A percentile compares a stretch with the other conserved stretches of the same genome.
Conservation (phyloP, 2,329 filamentous ascomycete genomes). For the Penicillium italicum region DNA sequence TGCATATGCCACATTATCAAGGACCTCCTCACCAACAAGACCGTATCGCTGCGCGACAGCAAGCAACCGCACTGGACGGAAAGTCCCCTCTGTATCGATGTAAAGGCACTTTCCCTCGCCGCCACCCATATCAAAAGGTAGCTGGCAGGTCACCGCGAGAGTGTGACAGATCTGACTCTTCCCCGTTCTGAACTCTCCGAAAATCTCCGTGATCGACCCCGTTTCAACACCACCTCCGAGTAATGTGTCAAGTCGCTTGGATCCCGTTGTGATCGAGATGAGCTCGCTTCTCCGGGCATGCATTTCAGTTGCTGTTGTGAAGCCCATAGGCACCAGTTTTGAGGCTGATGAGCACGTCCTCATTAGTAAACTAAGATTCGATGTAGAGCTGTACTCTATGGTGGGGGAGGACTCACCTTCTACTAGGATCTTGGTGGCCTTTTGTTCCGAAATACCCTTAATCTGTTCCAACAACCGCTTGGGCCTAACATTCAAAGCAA, state of each 20-base stretch:
- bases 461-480: slow-evolving; percentile 82
- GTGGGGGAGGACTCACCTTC: slow-evolving; percentile 77
- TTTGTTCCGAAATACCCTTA: slow-evolving; percentile 96
- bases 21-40: slow-evolving; percentile 89
- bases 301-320: slow-evolving; percentile 98
- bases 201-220: slow-evolving; percentile 95
- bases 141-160: slow-evolving; percentile 93
- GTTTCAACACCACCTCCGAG: slow-evolving; percentile 94
- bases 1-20: slow-evolving; percentile 98
- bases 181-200: slow-evolving; percentile 95
- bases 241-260: slow-evolving; percentile 93
- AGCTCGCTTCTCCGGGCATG: slow-evolving; percentile 93
- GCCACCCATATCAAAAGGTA: slow-evolving; percentile 98
- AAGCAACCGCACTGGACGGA: slow-evolving; percentile 83
- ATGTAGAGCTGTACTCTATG: background rate
- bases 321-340: slow-evolving; percentile 97
- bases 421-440: slow-evolving; percentile 82
- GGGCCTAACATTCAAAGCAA: slow-evolving; percentile 45
- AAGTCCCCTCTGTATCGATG: slow-evolving; percentile 97
- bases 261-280: slow-evolving; percentile 96
- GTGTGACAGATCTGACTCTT: slow-evolving; percentile 99
- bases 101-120: slow-evolving; percentile 98
- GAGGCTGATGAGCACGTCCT: slow-evolving; percentile 58
- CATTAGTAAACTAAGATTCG: slow-evolving; percentile 1
- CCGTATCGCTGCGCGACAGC: slow-evolving; percentile 93